Conservation (phyloP, 495 filamentous ascomycete genomes). For the Penicillium subrubescens region DNA sequence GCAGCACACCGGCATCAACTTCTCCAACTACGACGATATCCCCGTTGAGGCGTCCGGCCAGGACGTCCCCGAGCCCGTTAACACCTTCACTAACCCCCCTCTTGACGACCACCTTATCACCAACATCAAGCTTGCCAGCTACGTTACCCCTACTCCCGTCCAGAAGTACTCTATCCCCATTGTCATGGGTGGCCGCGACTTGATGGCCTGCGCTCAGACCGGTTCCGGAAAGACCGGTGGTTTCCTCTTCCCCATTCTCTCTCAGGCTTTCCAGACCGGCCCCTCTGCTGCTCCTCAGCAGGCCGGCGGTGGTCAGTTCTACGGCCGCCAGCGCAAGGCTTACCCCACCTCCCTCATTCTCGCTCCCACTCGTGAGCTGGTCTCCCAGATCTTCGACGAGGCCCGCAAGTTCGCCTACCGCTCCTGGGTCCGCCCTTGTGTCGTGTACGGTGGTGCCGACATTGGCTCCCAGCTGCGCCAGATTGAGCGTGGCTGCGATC, state of each 20-base stretch:
- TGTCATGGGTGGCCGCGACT: conserved; percentile 91
- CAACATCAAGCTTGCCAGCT: conserved; percentile 92
- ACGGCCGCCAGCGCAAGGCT: conserved; percentile 88
- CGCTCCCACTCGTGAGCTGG: conserved; percentile 94
- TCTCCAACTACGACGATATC: conserved; percentile 99
- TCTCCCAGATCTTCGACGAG: conserved; percentile 98
- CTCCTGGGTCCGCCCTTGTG: conserved; percentile 97
- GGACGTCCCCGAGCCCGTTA: conserved; percentile 89
- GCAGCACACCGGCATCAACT: conserved; percentile 98
- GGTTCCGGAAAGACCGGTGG: conserved; percentile 99
- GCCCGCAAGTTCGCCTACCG: conserved; percentile 97
- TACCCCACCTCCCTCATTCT: conserved; percentile 94
- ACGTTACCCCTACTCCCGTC: conserved; percentile 92
- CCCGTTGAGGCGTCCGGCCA: conserved; percentile 96
- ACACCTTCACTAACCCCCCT: conserved; percentile 88
- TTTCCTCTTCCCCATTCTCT: conserved; percentile 97
- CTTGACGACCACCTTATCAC: conserved; percentile 85
- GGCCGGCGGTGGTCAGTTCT: conserved; percentile 60
- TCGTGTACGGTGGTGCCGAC: conserved; percentile 98
- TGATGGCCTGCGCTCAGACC: conserved; percentile 99
- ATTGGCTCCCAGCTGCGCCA: conserved; percentile 95
- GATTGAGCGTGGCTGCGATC: conserved; percentile 97
- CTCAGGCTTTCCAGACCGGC: conserved; percentile 88
- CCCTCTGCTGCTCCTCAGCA: conserved; percentile 68
- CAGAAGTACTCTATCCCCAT: conserved; percentile 99